Evolutionary conservation across 129 eudicot species (phyloP), one percentile per base, ranked within the genome.

Genomic region (Oenanthe sinensis): DNA sequence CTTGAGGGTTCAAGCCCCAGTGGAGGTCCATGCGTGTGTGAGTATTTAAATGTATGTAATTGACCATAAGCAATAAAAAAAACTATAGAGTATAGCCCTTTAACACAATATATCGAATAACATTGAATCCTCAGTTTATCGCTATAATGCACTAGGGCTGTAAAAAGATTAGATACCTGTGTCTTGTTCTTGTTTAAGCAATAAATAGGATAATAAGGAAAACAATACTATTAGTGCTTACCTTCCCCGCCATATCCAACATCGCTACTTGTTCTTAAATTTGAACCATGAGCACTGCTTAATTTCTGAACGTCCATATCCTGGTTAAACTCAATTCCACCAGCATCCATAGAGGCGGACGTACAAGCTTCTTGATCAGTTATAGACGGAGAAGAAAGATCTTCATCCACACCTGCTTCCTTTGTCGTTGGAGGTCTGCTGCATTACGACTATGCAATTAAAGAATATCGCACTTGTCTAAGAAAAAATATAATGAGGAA

Each of bases 341-440:
- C 71, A 37, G 47, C 37, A 74, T 70, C 78, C 71, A 82, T 36
- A 82, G 50, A 74, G 20, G 82, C 65, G 70, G 82, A 77, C 8
- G 50, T 71, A 80, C 70, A 79, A 75, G 81, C 65, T 50, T 84
- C 89, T 75, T 60, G 40, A 33, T 77, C 75, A 65, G 33, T 43
- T 69, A 42, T 74, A 30, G 80, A 54, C 67, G 85, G 47, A 75
- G n/a, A 40, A 48, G 36, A 58, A 54, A 82, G 37, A 79, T 80
- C 89, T 63, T 81, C 86, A 78, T 65, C 78, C 65, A 69, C 52
- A 68, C 77, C 77, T 49, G 60, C 68, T 80, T 81, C 87, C 36
- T 62, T 76, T 19, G 87, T 17, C 39, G 81, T 82, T 81, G 72
- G 79, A 76, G 88, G 54, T 79, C 78, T 84, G 83, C 89, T 92